A percentile compares a stretch with the other conserved stretches of the same genome.
Conservation (phyloP, 78 protist species). For the Tieghemostelium lacteum region DNA sequence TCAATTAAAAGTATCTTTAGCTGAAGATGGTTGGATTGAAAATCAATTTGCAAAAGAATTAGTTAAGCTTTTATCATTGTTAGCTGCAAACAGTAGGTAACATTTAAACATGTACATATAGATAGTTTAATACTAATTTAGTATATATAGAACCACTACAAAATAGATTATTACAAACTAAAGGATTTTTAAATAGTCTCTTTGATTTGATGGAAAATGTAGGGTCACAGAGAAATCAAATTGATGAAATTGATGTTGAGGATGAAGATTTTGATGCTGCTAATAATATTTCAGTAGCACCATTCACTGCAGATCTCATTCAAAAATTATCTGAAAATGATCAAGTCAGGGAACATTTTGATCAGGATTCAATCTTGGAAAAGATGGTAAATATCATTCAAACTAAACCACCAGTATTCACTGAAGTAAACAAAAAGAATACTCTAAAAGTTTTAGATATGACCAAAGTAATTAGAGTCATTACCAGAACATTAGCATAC, state of each 20-base stretch:
- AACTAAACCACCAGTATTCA: slow-evolving; percentile 31
- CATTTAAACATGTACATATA: background rate
- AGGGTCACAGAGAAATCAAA: slow-evolving; percentile 15
- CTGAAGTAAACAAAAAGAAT: slow-evolving; percentile 13
- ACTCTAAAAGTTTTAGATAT: slow-evolving; percentile 20
- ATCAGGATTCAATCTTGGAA: background rate
- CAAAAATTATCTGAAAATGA: slow-evolving; percentile 38
- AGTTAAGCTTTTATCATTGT: background rate
- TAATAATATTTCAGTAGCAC: slow-evolving; percentile 50
- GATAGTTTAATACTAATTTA: slow-evolving; percentile 12
- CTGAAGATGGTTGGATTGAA: slow-evolving; percentile 58
- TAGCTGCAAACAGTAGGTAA: slow-evolving; percentile 24
- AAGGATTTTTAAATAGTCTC: slow-evolving; percentile 39
- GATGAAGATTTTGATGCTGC: slow-evolving; percentile 38
- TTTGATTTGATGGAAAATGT: slow-evolving; percentile 34
- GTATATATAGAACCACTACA: slow-evolving; percentile 30
- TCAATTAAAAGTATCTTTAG: slow-evolving; percentile 7
- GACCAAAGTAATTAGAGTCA: slow-evolving; percentile 14
- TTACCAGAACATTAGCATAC: slow-evolving; percentile 48
- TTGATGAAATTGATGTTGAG: slow-evolving; percentile 37
- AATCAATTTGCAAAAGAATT: slow-evolving; percentile 50
- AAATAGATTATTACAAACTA: too few species aligned
- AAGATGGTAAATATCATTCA: slow-evolving; percentile 41
- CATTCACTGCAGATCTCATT: slow-evolving; percentile 32
- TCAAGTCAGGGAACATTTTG: slow-evolving; percentile 25